These are phyloP conservation scores for Saccharomycopsis microspora DNA, from an alignment of 805 yeast species.

Conservation along the genomic window DNA sequence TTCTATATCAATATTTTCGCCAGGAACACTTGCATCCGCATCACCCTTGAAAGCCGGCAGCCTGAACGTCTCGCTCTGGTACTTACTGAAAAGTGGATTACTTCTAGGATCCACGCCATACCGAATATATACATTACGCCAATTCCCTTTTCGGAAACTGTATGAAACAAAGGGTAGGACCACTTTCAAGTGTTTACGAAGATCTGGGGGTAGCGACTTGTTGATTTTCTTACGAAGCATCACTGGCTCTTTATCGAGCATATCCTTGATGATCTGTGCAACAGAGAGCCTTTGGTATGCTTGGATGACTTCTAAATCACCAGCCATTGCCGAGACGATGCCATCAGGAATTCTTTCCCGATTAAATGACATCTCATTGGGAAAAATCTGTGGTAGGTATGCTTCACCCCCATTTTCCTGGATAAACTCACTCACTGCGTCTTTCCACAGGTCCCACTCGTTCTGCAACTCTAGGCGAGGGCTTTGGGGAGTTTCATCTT, in stretches of 20 bases:
- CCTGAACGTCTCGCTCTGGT: slow-evolving; percentile 82
- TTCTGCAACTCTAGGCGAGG: background rate
- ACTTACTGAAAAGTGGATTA: slow-evolving; percentile 42
- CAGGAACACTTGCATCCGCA: slow-evolving; percentile 14
- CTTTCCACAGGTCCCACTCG: slow-evolving; percentile 4
- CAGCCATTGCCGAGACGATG: no score
- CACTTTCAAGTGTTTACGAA: slow-evolving; percentile 39
- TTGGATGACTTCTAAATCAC: no score
- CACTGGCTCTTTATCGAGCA: slow-evolving; percentile 49
- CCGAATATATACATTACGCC: slow-evolving; percentile 77
- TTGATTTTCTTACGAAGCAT: slow-evolving; percentile 74
- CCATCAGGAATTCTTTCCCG: background rate
- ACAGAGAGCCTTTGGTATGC: no score
- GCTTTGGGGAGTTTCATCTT: background rate
- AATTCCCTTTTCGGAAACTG: slow-evolving; percentile 82
- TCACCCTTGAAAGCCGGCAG: slow-evolving; percentile 23
- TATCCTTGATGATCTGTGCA: background rate
- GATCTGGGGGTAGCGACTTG: slow-evolving; percentile 36
- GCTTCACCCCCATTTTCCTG: background rate
- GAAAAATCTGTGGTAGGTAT: background rate
- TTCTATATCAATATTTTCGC: slow-evolving; percentile 19
- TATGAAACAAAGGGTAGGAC: slow-evolving; percentile 82
- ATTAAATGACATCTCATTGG: background rate
- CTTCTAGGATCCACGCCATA: slow-evolving; percentile 70
- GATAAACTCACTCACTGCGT: background rate